Evolutionary conservation across 1,284 basidiomycete species (phyloP), one percentile per base, ranked within the genome.

Genomic region (Golubevia pallescens): DNA sequence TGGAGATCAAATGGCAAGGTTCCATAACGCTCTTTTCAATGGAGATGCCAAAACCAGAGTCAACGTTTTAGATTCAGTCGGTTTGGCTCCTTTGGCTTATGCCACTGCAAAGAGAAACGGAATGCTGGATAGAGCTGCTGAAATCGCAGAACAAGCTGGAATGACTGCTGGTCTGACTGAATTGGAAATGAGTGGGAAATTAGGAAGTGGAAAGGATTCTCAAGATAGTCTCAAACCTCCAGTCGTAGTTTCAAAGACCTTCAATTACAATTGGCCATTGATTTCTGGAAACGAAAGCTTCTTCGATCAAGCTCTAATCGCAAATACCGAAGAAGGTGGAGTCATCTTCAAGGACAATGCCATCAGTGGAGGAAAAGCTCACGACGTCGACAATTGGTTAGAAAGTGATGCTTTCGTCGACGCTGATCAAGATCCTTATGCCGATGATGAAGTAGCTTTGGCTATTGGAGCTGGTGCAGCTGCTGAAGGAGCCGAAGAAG

Each of bases 291-390:
- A 73, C 54, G 76, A 77, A 68, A 82, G 75, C 74, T 85, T 73
- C 78, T 85, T 85, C 62, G 82, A 85, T 70, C 69, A 78, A 53
- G 80, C 78, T 14, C 73, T 85, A 42, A 69, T 80, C 3, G 81
- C 75, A 1, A 71, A 73, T 63, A 72, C 73, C 60, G 70, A 68
- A 23, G 77, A 81, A 20, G 80, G 75, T 23, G 79, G 78, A 19
- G 73, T 74, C 58, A 83, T 84, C 75, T 84, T 84, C 69, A 79
- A 81, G 68, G 81, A 84, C 75, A 84, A 83, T 56, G 79, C 77
- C 1, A 69, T 83, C 54, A 76, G 76, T 53, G 75, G 75, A 32
- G 74, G 73, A 56, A 59, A 66, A 59, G 74, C 55, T 20, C 51
- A 81, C 63, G 78, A 81, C 56, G 73, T 77, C 34, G 80, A 85